These are phyloP conservation scores for Mucuna pruriens DNA, from an alignment of 306 rosid genomes.

Conservation along the genomic window DNA sequence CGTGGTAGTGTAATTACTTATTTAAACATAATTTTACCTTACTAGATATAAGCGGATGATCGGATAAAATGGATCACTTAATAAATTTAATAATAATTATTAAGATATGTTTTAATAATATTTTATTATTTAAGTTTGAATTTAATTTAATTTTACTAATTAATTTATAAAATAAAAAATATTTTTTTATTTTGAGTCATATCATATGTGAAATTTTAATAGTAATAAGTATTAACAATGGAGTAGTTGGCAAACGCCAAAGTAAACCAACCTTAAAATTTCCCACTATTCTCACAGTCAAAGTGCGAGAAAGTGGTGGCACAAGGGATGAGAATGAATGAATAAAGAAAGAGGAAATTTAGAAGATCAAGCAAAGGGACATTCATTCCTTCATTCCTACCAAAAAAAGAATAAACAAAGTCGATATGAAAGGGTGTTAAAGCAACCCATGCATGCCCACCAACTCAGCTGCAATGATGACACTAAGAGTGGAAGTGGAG, in stretches of 20 bases:
- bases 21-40: too few relatives aligned
- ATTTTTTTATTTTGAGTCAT: too few relatives aligned
- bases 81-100: too few relatives aligned
- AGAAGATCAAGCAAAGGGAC: slow-evolving; percentile 60
- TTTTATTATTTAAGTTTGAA: too few relatives aligned
- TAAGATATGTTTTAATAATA: too few relatives aligned
- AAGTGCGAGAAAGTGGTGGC: slow-evolving; percentile 53
- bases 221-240: slow-evolving; percentile 9
- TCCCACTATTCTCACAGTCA: slow-evolving; percentile 32
- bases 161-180: too few relatives aligned
- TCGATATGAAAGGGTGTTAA: slow-evolving; percentile 41
- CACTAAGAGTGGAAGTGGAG: slow-evolving; percentile 63
- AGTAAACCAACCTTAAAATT: slow-evolving; percentile 11
- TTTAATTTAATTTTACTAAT: too few relatives aligned
- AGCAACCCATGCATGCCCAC: slow-evolving; percentile 56
- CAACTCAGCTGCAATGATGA: slow-evolving; percentile 74
- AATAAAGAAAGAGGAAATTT: slow-evolving; percentile 45
- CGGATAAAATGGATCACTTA: too few relatives aligned
- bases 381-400: slow-evolving; percentile 66
- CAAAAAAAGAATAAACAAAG: slow-evolving; percentile 54
- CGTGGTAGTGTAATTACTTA: background rate
- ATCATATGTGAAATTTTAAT: too few relatives aligned
- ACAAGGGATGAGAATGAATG: slow-evolving; percentile 39
- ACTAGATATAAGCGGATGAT: too few relatives aligned
- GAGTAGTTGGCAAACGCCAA: background rate